Evolutionary conservation across 495 filamentous ascomycete genomes (phyloP), one percentile per base, ranked within the genome.

Genomic region (Podospora sp.): DNA sequence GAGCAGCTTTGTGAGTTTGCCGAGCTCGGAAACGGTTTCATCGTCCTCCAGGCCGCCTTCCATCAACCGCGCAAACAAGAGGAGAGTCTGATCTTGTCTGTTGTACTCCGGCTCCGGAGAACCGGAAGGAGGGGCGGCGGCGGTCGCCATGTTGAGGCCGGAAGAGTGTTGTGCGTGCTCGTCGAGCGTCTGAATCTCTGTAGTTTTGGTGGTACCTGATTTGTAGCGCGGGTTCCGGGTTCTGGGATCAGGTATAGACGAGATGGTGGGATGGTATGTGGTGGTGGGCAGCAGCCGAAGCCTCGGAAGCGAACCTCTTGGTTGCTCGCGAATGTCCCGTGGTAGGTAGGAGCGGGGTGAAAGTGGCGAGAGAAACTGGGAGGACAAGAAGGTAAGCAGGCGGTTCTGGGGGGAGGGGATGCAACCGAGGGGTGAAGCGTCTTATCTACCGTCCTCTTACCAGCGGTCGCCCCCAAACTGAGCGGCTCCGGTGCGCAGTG

Each of bases 41-140:
- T 85, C 81, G 65, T 86, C 85, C 62, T 86, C 82, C 65, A 81
- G 80, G 33, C 84, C 85, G 18, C 82, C 83, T 71, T 86, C 85
- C 83, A 87, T 86, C 55, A 87, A 68, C 46, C 78, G 70, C 52
- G 84, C 83, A 52, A 86, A 79, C 56, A 87, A 76, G 29, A 85
- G 78, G 22, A 85, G 70, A 6, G 81, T 83, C 70, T 85, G 79
- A 62, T 85, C 84, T 18, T 78, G 69, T 55, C 70, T 70, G 24
- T 64, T 68, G 56, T 76, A 6, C 25, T 65, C 55, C 21, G 68
- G 27, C n/a, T 14, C 14, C 68, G 22, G 57, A 20, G 56, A 62
- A 21, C 40, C 52, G 6, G 65, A 21, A 18, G 46, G 46, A 63
- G 68, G 60, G 53, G 55, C 36, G 40, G 65, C 25, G 65, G 72